Evolutionary conservation across 1,139 yeast species (phyloP), one percentile per base, ranked within the genome.

Genomic region (Zygosaccharomyces pseudobailii): DNA sequence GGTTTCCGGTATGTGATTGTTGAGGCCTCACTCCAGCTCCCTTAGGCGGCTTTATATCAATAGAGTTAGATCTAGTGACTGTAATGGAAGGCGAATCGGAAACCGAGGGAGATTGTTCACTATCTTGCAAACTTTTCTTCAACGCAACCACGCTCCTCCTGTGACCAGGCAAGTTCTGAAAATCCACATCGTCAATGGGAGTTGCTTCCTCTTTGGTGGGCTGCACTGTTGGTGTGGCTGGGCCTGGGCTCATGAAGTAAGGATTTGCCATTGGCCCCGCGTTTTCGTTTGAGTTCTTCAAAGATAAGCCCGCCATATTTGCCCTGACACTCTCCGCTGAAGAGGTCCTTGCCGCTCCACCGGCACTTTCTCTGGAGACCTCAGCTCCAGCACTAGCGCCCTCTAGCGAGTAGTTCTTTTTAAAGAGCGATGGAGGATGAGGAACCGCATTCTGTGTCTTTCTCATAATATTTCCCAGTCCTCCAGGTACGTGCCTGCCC

Each of bases 201-300:
- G 54, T 45, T 4, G 55, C 56, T 13, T 53, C 59, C 38, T 55
- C 53, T 19, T 45, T 52, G 5, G 58, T 50, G 7, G 52, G 55
- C 33, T 55, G 52, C n/a, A 58, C 63, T 9, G 61, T 59, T 3
- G 63, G 55, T n/a, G 49, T 40, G 2, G 61, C 46, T 19, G 60
- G 62, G 1, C 62, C 62, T 3, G 61, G 60, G 34, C 52, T 52
- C 25, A 51, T 36, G 17, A 56, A 44, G 7, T 48, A 43, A 7
- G 55, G 49, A 3, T 48, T 43, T 27, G 43, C 37, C 36, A 32
- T 24, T 22, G 40, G 35, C 28, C 42, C 36, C 44, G 32, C 33
- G 48, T 31, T 37, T 42, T 47, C 51, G 23, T 44, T 45, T 1
- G 55, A 47, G n/a, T 45, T 39, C 33, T 49, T 55, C 34, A 53